Percentiles rank a stretch among this genome's conserved stretches.
phyloP scores from a whole-genome alignment of 1,284 basidiomycete species.

The Leccinum subatratum region DNA sequence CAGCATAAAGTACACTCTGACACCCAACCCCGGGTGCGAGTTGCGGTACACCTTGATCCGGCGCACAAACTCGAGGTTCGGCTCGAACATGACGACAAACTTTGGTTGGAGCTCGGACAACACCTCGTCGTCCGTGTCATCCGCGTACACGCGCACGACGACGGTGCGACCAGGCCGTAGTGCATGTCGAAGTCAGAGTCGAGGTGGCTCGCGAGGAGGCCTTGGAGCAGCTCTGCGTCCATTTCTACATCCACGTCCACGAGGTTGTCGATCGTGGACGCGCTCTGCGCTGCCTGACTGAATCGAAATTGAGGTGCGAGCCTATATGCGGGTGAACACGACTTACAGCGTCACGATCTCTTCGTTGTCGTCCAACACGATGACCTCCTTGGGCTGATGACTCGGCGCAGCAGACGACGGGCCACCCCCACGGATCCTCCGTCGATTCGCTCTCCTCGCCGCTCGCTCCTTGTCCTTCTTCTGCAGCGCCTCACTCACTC shows the following conservation, averaged over 20 bases:
- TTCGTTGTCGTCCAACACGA: constrained; percentile 49
- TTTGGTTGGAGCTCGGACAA: constrained; percentile 85
- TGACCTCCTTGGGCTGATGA: constrained; percentile 27
- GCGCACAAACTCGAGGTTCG: constrained; percentile 87
- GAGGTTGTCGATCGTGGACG: constrained; percentile 15
- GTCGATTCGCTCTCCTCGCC: constrained; percentile 50
- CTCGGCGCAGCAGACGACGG: constrained; percentile 29
- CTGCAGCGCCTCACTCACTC: constrained; percentile 65
- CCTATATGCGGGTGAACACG: not conserved
- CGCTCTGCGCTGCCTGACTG: constrained; percentile 22
- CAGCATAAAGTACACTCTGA: constrained; percentile 94
- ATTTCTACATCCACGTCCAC: constrained; percentile 18
- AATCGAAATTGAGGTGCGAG: not conserved
- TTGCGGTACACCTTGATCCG: constrained; percentile 90
- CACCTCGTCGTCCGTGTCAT: constrained; percentile 88
- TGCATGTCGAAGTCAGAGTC: constrained; percentile 65
- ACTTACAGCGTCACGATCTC: constrained; percentile 26
- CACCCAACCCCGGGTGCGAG: constrained; percentile 71
- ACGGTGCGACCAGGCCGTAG: constrained; percentile 80
- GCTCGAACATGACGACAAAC: constrained; percentile 95
- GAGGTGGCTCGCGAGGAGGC: constrained; percentile 25
- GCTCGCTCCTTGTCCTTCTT: constrained; percentile 66
- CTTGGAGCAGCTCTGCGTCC: constrained; percentile 33
- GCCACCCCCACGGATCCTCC: constrained; percentile 64
- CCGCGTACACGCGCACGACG: constrained; percentile 83